Percentiles rank a stretch among this genome's conserved stretches.
phyloP scores from a whole-genome alignment of 2,329 filamentous ascomycete genomes.

The Colletotrichum musicola region DNA sequence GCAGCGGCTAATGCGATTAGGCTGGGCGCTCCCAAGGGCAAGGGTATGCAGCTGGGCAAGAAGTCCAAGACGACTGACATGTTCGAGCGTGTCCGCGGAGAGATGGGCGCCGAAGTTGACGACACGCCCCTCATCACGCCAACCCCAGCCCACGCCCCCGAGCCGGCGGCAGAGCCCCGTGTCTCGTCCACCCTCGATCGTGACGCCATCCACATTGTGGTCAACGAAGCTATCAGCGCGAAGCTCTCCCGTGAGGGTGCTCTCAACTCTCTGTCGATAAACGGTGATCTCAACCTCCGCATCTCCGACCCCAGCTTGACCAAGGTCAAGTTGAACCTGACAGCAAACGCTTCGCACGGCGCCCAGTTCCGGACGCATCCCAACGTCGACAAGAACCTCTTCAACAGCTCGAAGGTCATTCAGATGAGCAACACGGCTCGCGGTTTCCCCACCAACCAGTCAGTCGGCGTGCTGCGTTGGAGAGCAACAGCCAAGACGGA shows the following conservation, averaged over 20 bases:
- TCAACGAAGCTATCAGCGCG: constrained; percentile 91
- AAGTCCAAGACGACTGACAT: constrained; percentile 98
- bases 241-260: constrained; percentile 90
- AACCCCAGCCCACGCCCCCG: constrained; percentile 62
- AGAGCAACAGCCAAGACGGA: constrained; percentile 85
- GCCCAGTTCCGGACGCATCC: constrained; percentile 96
- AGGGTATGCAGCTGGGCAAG: constrained; percentile 99
- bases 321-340: constrained; percentile 88
- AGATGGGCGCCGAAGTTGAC: constrained; percentile 89
- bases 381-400: constrained; percentile 91
- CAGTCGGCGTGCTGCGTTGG: constrained; percentile 94
- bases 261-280: constrained; percentile 87
- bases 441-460: constrained; percentile 94
- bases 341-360: constrained; percentile 81
- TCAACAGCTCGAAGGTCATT: constrained; percentile 85
- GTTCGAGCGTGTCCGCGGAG: constrained; percentile 94
- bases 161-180: constrained; percentile 66
- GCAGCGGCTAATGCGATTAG: constrained; percentile 19
- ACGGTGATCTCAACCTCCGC: constrained; percentile 90
- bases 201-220: constrained; percentile 87
- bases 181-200: constrained; percentile 78
- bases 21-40: constrained; percentile 77
- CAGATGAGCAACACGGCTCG: constrained; percentile 90
- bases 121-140: constrained; percentile 78
- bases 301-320: constrained; percentile 91